These are phyloP conservation scores for Royoungia palumana DNA, from an alignment of 768 basidiomycete species.

Conservation along the genomic window DNA sequence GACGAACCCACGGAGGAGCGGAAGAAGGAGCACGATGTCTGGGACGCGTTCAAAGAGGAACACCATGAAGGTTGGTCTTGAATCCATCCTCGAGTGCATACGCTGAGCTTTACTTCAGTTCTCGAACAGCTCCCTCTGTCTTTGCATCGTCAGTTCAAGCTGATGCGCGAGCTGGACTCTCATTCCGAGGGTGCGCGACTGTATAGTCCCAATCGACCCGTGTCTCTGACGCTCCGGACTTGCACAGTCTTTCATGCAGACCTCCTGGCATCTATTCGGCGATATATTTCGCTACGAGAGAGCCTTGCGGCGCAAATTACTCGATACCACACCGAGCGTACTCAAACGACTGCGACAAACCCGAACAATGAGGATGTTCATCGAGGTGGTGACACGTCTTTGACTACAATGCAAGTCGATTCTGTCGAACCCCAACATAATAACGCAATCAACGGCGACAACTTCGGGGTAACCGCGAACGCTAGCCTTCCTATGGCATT, in stretches of 20 bases:
- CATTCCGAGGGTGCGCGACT: constrained; percentile 50
- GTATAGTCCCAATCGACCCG: background rate
- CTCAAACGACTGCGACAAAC: background rate
- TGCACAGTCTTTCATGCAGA: constrained; percentile 38
- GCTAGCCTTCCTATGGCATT: background rate
- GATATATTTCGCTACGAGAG: constrained; percentile 44
- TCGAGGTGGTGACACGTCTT: background rate
- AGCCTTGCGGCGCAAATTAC: constrained; percentile 17
- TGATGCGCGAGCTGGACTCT: constrained; percentile 72
- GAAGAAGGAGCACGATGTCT: constrained; percentile 61
- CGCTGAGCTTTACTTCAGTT: constrained; percentile 38
- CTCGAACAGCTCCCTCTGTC: constrained; percentile 77
- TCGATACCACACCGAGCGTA: background rate
- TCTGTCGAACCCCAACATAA: background rate
- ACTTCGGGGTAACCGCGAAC: background rate
- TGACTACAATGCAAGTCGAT: constrained; percentile 8
- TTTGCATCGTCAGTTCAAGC: constrained; percentile 63
- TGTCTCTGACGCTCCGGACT: constrained; percentile 2
- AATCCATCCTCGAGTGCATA: background rate
- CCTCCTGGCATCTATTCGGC: constrained; percentile 43
- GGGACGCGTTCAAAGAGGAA: constrained; percentile 76
- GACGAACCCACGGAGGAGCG: constrained; percentile 21
- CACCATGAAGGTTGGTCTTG: constrained; percentile 63
- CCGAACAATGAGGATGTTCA: background rate
- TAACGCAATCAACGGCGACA: background rate